Evolutionary conservation across 768 basidiomycete species (phyloP), one percentile per base, ranked within the genome.

Genomic region (Pisolithus orientalis): DNA sequence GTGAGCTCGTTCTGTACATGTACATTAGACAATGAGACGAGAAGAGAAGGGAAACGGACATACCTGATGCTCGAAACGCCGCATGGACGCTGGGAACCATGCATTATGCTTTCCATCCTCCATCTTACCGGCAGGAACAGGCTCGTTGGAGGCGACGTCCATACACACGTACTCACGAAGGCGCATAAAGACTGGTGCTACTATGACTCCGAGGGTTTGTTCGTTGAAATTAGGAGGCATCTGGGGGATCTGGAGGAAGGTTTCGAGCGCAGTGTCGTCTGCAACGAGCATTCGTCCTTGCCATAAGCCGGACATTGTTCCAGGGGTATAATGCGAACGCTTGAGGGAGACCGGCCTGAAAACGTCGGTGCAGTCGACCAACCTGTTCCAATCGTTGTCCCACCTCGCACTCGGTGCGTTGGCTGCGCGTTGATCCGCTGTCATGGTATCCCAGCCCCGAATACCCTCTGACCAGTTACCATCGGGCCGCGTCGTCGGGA

Each of bases 341-440:
- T 68, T 63, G 29, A 68, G 59, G 0, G 66, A 65, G 7, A 62
- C 40, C 27, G 54, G 45, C 2, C 52, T 54, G 49, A 65, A 70
- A 14, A 75, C 58, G 48, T 78, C 68, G 32, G 59, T 69, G 57
- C 83, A 84, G 37, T 73, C 62, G 4, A 72, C 68, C 51, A 76
- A 65, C 16, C 84, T 70, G 59, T 75, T 77, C 79, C 82, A 86
- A 47, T 82, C 80, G 43, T 73, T 64, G 52, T 87, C 85, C 73
- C 75, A 82, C 16, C 56, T 59, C 1, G 59, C 59, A 43, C 82
- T 82, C n/a, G 70, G 64, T 46, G 62, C 57, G n/a, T 60, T 66
- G 14, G 62, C 59, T 16, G 61, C 53, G 32, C 59, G 49, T 7
- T 60, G 64, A 14, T 66, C 66, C 8, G 64, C 53, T 0, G 50